These are phyloP conservation scores for Plectosphaerella cucumerina DNA, from an alignment of 2,329 filamentous ascomycete species.

Conservation along the genomic window DNA sequence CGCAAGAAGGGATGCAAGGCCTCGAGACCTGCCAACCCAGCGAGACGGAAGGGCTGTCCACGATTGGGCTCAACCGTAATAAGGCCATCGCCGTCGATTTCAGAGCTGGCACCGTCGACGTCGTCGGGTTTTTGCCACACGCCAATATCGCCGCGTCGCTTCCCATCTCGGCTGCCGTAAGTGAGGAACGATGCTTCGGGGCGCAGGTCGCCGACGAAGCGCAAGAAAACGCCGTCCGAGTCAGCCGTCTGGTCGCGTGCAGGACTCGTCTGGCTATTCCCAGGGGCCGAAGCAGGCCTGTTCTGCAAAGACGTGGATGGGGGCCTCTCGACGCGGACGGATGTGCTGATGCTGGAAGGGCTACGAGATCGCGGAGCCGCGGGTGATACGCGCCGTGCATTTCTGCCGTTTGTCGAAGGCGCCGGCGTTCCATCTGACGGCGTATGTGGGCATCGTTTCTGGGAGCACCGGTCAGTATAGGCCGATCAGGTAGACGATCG, in stretches of 20 bases:
- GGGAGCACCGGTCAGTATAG: not conserved
- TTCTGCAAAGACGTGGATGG: not conserved
- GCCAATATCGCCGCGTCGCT: slow-evolving; percentile 11
- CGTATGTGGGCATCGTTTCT: slow-evolving; percentile 1
- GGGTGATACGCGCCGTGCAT: no score
- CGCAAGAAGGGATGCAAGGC: slow-evolving; percentile 11
- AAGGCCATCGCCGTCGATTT: not conserved
- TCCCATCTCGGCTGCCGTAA: slow-evolving; percentile 5
- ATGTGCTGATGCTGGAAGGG: not conserved
- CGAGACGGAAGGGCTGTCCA: slow-evolving; percentile 7
- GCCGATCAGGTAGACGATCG: no score
- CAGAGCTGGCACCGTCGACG: not conserved
- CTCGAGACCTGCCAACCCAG: not conserved
- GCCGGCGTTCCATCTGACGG: no score
- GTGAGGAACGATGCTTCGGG: slow-evolving; percentile 18
- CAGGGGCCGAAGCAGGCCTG: not conserved
- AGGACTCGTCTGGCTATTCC: not conserved
- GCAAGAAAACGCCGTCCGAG: slow-evolving; percentile 10
- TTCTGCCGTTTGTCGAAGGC: not conserved
- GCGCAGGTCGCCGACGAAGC: slow-evolving; percentile 19
- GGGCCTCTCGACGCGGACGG: not conserved
- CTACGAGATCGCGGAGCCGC: no score
- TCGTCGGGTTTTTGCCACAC: slow-evolving; percentile 10
- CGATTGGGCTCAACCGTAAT: slow-evolving; percentile 4
- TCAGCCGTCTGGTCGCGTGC: not conserved